phyloP scores from a whole-genome alignment of 345 rosid genomes.

The Clarkia xantiana region DNA sequence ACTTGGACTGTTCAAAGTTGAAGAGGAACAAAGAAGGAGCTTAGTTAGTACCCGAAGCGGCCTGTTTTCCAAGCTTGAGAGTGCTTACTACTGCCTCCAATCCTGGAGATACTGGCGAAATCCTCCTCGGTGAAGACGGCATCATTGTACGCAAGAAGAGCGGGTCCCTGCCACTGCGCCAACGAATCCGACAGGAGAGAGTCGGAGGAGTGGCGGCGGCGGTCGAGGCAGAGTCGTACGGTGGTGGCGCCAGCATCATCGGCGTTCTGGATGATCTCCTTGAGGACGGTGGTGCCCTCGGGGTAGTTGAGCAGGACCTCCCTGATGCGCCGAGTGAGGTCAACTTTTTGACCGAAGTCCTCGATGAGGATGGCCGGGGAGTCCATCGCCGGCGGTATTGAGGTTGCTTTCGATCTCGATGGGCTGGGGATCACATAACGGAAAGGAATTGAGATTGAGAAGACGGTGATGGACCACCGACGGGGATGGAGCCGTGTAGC shows the following conservation, averaged over 20 bases:
- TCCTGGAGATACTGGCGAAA: constrained; percentile 72
- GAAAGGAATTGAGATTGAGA: constrained; percentile 2
- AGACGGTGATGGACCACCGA: neutral
- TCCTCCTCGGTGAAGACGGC: constrained; percentile 87
- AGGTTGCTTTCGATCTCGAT: neutral
- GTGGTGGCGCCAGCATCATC: constrained; percentile 88
- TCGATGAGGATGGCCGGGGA: constrained; percentile 51
- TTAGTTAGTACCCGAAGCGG: constrained; percentile 52
- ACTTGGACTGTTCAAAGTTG: neutral
- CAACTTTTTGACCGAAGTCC: constrained; percentile 97
- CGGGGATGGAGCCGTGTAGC: too few species aligned
- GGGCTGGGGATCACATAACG: constrained; percentile 1
- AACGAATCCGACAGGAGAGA: constrained; percentile 53
- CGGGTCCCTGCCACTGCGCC: constrained; percentile 78
- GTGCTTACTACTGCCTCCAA: constrained; percentile 78
- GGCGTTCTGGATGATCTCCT: constrained; percentile 91
- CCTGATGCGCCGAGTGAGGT: constrained; percentile 90
- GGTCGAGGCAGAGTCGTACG: constrained; percentile 82
- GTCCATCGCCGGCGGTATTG: constrained; percentile 32
- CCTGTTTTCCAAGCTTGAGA: constrained; percentile 84
- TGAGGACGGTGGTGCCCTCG: constrained; percentile 84
- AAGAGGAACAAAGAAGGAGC: neutral
- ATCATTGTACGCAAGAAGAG: constrained; percentile 70
- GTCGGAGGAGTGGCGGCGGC: constrained; percentile 35
- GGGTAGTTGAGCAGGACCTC: constrained; percentile 91